A percentile compares a stretch with the other conserved stretches of the same genome.
These are phyloP conservation scores for Dysphania ambrosioides DNA, from an alignment of 148 eudicot species.

Conservation along the genomic window DNA sequence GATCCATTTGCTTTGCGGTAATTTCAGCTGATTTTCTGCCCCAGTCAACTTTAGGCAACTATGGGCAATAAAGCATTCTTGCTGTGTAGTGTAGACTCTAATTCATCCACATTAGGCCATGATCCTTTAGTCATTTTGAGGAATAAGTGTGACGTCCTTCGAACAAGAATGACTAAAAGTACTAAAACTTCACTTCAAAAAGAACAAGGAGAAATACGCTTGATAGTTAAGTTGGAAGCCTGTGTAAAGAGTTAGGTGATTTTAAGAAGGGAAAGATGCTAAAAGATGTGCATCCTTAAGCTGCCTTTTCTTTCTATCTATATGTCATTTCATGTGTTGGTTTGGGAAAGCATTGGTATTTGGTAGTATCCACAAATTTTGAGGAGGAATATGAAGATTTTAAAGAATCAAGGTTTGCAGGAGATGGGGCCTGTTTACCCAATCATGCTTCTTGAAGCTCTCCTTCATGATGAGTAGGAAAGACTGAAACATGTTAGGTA, in stretches of 20 bases:
- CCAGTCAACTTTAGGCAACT: not conserved
- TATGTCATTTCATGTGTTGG: not conserved
- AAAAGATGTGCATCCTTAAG: not conserved
- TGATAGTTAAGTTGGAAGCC: not conserved
- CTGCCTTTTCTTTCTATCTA: not conserved
- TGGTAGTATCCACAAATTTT: not conserved
- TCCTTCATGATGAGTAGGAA: not conserved
- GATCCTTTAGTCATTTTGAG: not conserved
- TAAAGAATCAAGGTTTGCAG: not conserved
- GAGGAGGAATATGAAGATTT: not conserved
- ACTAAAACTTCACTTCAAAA: not conserved
- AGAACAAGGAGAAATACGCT: not conserved
- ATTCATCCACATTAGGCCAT: slow-evolving; percentile 1
- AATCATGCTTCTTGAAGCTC: not conserved
- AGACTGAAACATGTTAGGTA: not conserved
- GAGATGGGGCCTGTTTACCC: not conserved
- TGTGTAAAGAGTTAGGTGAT: not conserved
- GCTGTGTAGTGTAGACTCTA: not conserved
- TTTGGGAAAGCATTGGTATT: not conserved
- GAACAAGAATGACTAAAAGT: not conserved
- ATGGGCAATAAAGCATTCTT: not conserved
- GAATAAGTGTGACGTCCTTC: not conserved
- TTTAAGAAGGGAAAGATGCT: not conserved
- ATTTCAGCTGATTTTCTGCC: not conserved
- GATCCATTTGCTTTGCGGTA: not conserved